Base-by-base conservation (phyloP, 2,329 filamentous ascomycete species). In the Fusarium sp. region DNA sequence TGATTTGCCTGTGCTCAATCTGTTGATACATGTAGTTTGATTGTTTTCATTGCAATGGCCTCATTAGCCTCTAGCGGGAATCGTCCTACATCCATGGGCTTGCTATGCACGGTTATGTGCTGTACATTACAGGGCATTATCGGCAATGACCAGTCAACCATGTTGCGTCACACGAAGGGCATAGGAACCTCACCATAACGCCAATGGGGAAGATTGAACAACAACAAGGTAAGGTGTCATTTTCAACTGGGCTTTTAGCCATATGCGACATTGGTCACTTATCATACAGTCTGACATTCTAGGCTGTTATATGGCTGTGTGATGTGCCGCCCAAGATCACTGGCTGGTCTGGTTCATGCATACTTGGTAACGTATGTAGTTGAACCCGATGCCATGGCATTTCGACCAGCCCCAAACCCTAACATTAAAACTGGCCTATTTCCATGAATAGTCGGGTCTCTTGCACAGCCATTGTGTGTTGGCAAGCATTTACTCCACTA, bases 361-460 rank as follows among this genome's bases (percentile, higher is more conserved):
- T 52, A 40, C 38, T 36, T 34, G 38, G 21, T 45, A 32, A 48
- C 34, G 34, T 10, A 20, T 44, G 21, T 11, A 32, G 51, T 36
- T 47, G 43, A 38, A 61, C 44, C 34, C 43, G 40, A 47, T 21
- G 28, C 12, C 36, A 56, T 65, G 65, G 47, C 32, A 54, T 46
- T 60, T 39, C 47, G 30, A 36, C 46, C 30, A 48, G 32, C 38
- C 34, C 42, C 24, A 23, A 44, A 48, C 46, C 62, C 47, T 45
- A 38, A 19, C 38, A 60, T 60, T 42, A 53, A 48, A 30, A 60
- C 71, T 69, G 61, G 17, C 40, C 48, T 59, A 58, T 61, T 58
- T 51, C 56, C 47, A 32, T 47, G 4, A 17, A 49, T 26, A 45
- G 26, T n/a, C 21, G 21, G 51, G 19, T 12, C 32, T 23, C 20